A percentile compares a stretch with the other conserved stretches of the same genome.
Evolutionary conservation across 2,329 filamentous ascomycete genomes (phyloP).

Genomic region (Chaetomium sp.): DNA sequence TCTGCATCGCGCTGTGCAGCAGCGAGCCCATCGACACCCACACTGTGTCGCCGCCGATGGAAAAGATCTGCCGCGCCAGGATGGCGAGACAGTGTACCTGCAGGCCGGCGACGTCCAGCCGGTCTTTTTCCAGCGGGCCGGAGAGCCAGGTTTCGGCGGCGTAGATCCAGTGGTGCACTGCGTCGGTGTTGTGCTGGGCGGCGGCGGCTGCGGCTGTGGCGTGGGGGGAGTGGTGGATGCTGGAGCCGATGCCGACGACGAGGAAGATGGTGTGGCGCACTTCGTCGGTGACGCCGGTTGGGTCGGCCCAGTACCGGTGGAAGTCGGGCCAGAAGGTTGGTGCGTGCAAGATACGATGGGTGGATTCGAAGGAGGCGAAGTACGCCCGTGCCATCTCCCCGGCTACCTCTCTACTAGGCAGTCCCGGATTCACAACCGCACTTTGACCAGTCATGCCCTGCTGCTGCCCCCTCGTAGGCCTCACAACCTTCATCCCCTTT

Average conservation of each 20-base stretch:
- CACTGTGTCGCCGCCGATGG: slow-evolving; percentile 34
- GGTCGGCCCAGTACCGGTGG: slow-evolving; percentile 37
- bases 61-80: slow-evolving; percentile 36
- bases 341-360: slow-evolving; percentile 44
- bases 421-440: neutral
- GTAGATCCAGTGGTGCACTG: slow-evolving; percentile 34
- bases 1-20: slow-evolving; percentile 37
- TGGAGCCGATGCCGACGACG: slow-evolving; percentile 36
- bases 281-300: slow-evolving; percentile 20
- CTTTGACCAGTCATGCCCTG: too few relatives aligned
- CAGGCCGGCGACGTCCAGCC: slow-evolving; percentile 28
- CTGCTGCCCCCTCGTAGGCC: slow-evolving; percentile 29
- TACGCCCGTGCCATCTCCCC: slow-evolving; percentile 41
- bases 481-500: slow-evolving; percentile 27
- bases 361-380: slow-evolving; percentile 45
- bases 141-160: slow-evolving; percentile 37
- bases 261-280: slow-evolving; percentile 34
- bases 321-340: slow-evolving; percentile 48
- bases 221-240: slow-evolving; percentile 24
- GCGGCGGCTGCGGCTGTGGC: slow-evolving; percentile 10
- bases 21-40: slow-evolving; percentile 39
- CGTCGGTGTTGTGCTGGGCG: slow-evolving; percentile 22
- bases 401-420: slow-evolving; percentile 28
- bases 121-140: slow-evolving; percentile 34
- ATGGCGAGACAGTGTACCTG: slow-evolving; percentile 36